Conservation (phyloP, 2,329 filamentous ascomycete species). For the Tolypocladium endophyticum region DNA sequence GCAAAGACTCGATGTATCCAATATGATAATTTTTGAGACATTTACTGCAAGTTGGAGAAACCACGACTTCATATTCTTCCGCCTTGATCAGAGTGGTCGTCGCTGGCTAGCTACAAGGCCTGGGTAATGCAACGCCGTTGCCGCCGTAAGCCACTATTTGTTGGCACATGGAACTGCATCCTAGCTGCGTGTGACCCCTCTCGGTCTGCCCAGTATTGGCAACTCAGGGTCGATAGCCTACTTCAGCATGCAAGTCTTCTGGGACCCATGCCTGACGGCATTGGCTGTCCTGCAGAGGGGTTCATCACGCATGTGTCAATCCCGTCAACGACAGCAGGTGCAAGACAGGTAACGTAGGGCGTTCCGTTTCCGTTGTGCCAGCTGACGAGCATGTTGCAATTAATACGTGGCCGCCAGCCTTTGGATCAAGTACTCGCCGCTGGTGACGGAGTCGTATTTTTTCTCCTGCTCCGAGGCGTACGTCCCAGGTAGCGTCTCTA, state of each 20-base stretch:
- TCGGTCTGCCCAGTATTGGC: not conserved
- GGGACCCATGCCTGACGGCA: not conserved
- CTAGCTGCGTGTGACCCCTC: not conserved
- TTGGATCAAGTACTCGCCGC: conserved; percentile 71
- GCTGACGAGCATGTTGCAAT: not conserved
- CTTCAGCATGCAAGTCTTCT: not conserved
- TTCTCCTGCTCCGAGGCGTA: conserved; percentile 53
- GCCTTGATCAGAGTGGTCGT: not conserved
- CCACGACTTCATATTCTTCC: not conserved
- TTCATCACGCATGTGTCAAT: not conserved
- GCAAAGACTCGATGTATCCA: not conserved
- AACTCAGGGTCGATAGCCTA: not conserved
- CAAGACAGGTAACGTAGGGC: not conserved
- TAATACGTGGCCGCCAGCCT: conserved; percentile 67
- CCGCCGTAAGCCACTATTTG: not conserved
- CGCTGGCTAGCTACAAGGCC: too few relatives aligned
- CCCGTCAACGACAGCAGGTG: not conserved
- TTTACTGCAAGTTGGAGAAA: not conserved
- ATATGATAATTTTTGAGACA: not conserved
- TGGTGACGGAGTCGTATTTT: conserved; percentile 70
- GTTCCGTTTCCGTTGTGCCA: not conserved
- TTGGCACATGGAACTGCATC: not conserved
- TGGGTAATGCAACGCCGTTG: not conserved
- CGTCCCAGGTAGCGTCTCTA: conserved; percentile 75
- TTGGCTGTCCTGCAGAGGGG: not conserved